Evolutionary conservation across 768 basidiomycete species (phyloP), one percentile per base, ranked within the genome.

Genomic region (Crassisporium funariophilum): DNA sequence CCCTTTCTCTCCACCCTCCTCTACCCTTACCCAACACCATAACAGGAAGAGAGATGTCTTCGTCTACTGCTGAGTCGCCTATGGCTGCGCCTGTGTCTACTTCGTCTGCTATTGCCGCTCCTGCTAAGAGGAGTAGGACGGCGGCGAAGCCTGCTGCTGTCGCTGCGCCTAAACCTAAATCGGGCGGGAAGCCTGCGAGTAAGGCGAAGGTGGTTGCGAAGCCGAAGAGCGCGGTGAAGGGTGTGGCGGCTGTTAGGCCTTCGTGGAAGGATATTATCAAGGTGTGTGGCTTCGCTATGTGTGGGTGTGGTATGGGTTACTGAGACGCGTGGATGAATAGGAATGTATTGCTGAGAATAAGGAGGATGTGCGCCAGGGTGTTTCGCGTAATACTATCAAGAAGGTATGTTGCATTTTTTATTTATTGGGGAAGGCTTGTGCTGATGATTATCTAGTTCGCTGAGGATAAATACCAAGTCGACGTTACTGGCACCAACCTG

Each of bases 371-470:
- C 82, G 86, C 37, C 56, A 70, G 44, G 91, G 90, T 49, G 91
- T 91, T 29, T 92, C 90, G 11, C 78, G 92, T 38, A 69, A 73
- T 16, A 76, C 76, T 5, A 86, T 94, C 68, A 95, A 94, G 82
- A 90, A 89, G 79, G 85, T 88, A 47, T 54, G 79, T 47, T 24
- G 38, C 43, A 7, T 25, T 35, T 21, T 31, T 10, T 20, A n/a
- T 24, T 15, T 24, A 17, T 41, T 37, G 21, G 4, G 22, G 2
- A 11, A 10, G 10, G 49, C 2, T n/a, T 31, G 20, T 12, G n/a
- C n/a, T 16, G 24, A 48, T 41, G 11, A 11, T 43, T 31, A 34
- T 23, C 12, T 51, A 93, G 90, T 95, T 71, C 66, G 85, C 94
- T 39, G 88, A 91, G 65, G 83, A 90, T 56, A 82, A 78, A 56